phyloP scores from a whole-genome alignment of 306 rosid genomes.

The Fagus sylvatica region DNA sequence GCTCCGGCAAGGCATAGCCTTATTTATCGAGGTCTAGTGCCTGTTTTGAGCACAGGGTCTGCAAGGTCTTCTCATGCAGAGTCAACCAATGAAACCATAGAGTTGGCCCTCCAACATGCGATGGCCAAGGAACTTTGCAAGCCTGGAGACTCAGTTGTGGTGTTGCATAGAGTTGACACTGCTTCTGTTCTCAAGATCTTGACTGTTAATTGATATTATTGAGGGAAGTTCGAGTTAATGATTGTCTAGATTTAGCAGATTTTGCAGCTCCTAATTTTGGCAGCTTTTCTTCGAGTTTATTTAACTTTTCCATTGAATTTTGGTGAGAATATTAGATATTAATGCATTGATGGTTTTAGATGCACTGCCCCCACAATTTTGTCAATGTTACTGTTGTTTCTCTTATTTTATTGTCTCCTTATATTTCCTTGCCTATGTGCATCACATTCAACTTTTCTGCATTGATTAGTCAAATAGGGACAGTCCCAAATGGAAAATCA shows the following conservation, averaged over 20 bases:
- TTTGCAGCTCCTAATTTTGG: background rate
- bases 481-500: too few species aligned
- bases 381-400: background rate
- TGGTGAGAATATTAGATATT: background rate
- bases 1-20: conserved; percentile 24
- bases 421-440: too few species aligned
- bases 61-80: conserved; percentile 18
- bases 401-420: too few species aligned
- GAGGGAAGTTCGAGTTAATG: background rate
- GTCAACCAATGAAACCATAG: conserved; percentile 15
- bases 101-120: conserved; percentile 15
- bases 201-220: background rate
- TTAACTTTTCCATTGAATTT: background rate
- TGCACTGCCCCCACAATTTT: background rate
- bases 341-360: background rate
- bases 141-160: conserved; percentile 20
- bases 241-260: background rate
- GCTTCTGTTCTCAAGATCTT: conserved; percentile 2
- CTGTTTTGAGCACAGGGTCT: conserved; percentile 15
- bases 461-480: too few species aligned
- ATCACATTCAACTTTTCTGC: too few species aligned
- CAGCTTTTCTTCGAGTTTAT: background rate
- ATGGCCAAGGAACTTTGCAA: conserved; percentile 1
- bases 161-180: conserved; percentile 9
- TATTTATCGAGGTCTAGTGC: conserved; percentile 22